These are phyloP conservation scores for Hyaloscypha bicolor DNA, from an alignment of 495 filamentous ascomycete genomes.

Conservation along the genomic window DNA sequence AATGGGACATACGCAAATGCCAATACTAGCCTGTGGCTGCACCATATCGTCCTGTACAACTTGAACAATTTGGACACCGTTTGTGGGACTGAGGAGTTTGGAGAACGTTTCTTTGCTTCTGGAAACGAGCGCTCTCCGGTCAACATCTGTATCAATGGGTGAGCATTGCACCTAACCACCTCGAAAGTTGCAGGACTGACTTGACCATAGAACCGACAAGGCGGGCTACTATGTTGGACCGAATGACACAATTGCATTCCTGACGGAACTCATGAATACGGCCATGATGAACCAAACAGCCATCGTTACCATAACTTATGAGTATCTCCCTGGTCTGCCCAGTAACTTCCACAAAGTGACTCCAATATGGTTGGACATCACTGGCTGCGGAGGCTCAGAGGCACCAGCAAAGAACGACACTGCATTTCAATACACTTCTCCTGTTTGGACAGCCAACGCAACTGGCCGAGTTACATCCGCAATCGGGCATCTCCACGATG, in stretches of 20 bases:
- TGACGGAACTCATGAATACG: conserved; percentile 37
- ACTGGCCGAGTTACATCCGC: not conserved
- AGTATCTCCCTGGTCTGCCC: conserved; percentile 6
- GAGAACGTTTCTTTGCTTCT: conserved; percentile 10
- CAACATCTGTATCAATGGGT: conserved; percentile 7
- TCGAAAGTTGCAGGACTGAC: not conserved
- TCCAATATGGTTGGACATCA: conserved; percentile 11
- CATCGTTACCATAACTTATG: conserved; percentile 33
- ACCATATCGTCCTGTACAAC: conserved; percentile 9
- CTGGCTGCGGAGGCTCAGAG: conserved; percentile 1
- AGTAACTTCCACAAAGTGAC: conserved; percentile 3
- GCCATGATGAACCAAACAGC: conserved; percentile 19
- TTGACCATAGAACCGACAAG: conserved; percentile 27
- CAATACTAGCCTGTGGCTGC: conserved; percentile 7
- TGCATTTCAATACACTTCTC: not conserved
- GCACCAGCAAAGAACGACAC: not conserved
- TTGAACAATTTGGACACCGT: not conserved
- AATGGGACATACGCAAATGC: conserved; percentile 16
- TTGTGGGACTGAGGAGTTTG: not conserved
- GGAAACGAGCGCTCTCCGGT: conserved; percentile 8
- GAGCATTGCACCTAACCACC: not conserved
- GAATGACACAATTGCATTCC: conserved; percentile 17
- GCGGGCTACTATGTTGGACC: conserved; percentile 31
- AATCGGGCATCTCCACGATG: conserved; percentile 10
- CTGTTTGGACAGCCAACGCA: conserved; percentile 7